phyloP scores from a whole-genome alignment of 345 rosid genomes.

The Eucalyptus sp. region DNA sequence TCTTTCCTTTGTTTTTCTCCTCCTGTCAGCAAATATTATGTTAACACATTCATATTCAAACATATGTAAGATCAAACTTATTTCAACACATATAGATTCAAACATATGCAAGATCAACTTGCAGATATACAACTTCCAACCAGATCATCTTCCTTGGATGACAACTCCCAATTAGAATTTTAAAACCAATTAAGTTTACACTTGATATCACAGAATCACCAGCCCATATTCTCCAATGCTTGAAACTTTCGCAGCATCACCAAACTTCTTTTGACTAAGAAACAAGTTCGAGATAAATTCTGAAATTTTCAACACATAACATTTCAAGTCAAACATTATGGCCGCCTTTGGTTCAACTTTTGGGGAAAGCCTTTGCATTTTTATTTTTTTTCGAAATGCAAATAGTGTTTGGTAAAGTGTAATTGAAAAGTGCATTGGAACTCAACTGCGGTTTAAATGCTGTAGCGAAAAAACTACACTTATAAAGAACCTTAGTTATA shows the following conservation, averaged over 20 bases:
- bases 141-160: background rate
- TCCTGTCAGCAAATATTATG: constrained; percentile 30
- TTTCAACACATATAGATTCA: background rate
- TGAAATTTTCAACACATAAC: background rate
- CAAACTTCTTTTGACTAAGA: background rate
- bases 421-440: background rate
- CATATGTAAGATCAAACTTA: background rate
- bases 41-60: background rate
- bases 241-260: background rate
- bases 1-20: constrained; percentile 50
- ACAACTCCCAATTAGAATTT: background rate
- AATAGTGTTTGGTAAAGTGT: background rate
- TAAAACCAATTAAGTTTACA: background rate
- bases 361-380: background rate
- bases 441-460: background rate
- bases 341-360: background rate
- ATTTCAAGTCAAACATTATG: background rate
- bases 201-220: background rate
- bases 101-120: background rate
- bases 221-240: background rate
- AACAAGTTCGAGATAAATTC: background rate
- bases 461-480: background rate
- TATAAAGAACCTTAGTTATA: background rate
- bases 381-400: background rate
- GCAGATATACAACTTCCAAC: background rate